Evolutionary conservation across 2,329 filamentous ascomycete species (phyloP).

Genomic region (Fusarium ramigenum): DNA sequence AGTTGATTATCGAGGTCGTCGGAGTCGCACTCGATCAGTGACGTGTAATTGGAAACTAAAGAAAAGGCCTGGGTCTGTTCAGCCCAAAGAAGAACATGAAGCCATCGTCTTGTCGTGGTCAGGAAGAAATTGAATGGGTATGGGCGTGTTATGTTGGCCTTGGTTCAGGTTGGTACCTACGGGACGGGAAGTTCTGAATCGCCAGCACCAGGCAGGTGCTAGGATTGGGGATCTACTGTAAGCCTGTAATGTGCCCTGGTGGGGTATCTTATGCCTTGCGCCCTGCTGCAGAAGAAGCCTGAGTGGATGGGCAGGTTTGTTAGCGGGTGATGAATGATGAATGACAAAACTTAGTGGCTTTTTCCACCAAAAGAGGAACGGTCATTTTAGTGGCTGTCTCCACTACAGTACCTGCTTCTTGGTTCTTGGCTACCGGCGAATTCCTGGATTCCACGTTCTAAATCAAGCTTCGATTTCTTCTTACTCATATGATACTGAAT

Average conservation of each 20-base stretch:
- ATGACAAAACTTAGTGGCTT: slow-evolving; percentile 25
- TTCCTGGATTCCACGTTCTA: slow-evolving; percentile 4
- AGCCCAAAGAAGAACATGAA: slow-evolving; percentile 13
- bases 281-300: neutral
- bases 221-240: slow-evolving; percentile 26
- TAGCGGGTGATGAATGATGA: slow-evolving; percentile 4
- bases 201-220: slow-evolving; percentile 11
- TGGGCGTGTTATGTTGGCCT: slow-evolving; percentile 3
- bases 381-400: slow-evolving; percentile 8
- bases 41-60: neutral
- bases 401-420: slow-evolving; percentile 17
- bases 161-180: neutral
- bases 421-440: slow-evolving; percentile 10
- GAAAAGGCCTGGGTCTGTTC: neutral
- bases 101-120: slow-evolving; percentile 17
- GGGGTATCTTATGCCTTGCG: slow-evolving; percentile 11
- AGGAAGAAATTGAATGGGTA: neutral
- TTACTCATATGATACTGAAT: neutral
- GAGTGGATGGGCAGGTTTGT: neutral
- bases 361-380: slow-evolving; percentile 8
- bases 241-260: slow-evolving; percentile 19
- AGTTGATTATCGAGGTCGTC: slow-evolving; percentile 3
- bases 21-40: slow-evolving; percentile 22
- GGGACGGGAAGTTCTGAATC: neutral
- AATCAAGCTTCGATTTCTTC: slow-evolving; percentile 7